Percentiles rank a stretch among this genome's conserved stretches.
Conservation (phyloP, 352 stramenopile genomes). For the Phytophthora sojae region DNA sequence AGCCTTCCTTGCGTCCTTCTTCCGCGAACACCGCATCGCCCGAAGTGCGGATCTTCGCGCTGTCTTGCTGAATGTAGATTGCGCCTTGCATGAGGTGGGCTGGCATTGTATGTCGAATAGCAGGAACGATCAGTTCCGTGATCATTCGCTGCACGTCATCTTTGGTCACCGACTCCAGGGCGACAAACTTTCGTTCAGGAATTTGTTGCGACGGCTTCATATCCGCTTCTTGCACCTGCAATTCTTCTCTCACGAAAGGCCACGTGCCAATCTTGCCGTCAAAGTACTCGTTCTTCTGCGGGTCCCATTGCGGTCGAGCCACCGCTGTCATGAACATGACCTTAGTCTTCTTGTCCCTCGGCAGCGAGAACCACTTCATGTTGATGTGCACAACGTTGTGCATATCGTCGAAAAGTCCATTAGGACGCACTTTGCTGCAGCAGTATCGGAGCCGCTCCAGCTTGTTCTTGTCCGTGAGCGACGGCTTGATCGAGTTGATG, state of each 20-base stretch:
- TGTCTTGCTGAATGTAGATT: slow-evolving; percentile 58
- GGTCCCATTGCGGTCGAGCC: slow-evolving; percentile 51
- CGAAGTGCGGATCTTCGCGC: slow-evolving; percentile 44
- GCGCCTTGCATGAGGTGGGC: slow-evolving; percentile 38
- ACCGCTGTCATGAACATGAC: slow-evolving; percentile 60
- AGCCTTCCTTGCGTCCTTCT: slow-evolving; percentile 46
- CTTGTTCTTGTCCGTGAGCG: slow-evolving; percentile 55
- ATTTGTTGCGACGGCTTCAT: slow-evolving; percentile 6
- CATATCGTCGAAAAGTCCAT: slow-evolving; percentile 54
- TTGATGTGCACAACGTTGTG: slow-evolving; percentile 56
- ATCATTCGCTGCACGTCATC: slow-evolving; percentile 57
- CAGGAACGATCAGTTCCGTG: slow-evolving; percentile 39
- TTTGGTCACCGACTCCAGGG: slow-evolving; percentile 48
- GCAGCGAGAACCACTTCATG: slow-evolving; percentile 55
- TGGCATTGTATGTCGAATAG: slow-evolving; percentile 45
- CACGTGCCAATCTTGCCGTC: slow-evolving; percentile 58
- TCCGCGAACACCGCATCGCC: slow-evolving; percentile 43
- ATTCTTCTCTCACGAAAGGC: slow-evolving; percentile 44
- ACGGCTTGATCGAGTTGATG: slow-evolving; percentile 52
- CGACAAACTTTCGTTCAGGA: slow-evolving; percentile 12
- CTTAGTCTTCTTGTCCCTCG: slow-evolving; percentile 44
- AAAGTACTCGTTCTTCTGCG: slow-evolving; percentile 41
- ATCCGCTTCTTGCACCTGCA: slow-evolving; percentile 1
- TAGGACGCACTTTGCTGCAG: slow-evolving; percentile 38
- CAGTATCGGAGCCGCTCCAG: slow-evolving; percentile 48